phyloP scores from a whole-genome alignment of 139 green algal genomes.

The Ulvella scutata region DNA sequence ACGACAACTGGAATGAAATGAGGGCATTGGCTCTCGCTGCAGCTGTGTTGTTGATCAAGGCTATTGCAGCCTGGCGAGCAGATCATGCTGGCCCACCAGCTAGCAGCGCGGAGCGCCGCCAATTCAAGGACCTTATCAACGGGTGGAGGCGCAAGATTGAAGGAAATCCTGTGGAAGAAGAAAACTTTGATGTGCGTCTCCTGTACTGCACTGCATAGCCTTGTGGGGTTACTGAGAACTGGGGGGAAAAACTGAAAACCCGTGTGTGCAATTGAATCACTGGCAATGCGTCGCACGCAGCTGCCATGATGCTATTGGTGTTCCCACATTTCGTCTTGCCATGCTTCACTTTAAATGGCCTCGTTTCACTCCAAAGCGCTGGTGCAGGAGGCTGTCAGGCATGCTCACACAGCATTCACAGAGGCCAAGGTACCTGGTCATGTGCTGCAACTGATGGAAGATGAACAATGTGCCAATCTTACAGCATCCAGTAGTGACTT shows the following conservation, averaged over 20 bases:
- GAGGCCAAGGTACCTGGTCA: not conserved
- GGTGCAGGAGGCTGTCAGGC: slow-evolving; percentile 34
- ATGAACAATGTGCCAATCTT: not conserved
- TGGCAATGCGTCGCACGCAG: too few relatives aligned
- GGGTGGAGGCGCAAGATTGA: slow-evolving; percentile 39
- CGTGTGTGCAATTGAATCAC: too few relatives aligned
- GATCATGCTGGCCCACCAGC: slow-evolving; percentile 30
- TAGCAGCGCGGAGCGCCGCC: slow-evolving; percentile 31
- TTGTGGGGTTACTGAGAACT: too few relatives aligned
- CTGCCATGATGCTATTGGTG: too few relatives aligned
- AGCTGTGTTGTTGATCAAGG: slow-evolving; percentile 52
- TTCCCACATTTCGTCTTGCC: too few relatives aligned
- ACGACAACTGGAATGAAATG: too few relatives aligned
- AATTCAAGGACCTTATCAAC: slow-evolving; percentile 47
- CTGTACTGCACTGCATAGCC: too few relatives aligned
- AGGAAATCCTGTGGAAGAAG: slow-evolving; percentile 6
- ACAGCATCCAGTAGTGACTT: slow-evolving; percentile 28
- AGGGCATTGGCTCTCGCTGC: too few relatives aligned
- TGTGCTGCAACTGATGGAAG: not conserved
- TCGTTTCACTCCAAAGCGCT: too few relatives aligned
- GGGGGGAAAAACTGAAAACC: too few relatives aligned
- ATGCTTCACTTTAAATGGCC: too few relatives aligned
- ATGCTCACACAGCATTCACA: not conserved
- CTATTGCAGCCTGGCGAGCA: slow-evolving; percentile 27
- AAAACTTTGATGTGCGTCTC: not conserved